Evolutionary conservation across 805 yeast genomes (phyloP).

Genomic region (Cyberlindnera suaveolens): DNA sequence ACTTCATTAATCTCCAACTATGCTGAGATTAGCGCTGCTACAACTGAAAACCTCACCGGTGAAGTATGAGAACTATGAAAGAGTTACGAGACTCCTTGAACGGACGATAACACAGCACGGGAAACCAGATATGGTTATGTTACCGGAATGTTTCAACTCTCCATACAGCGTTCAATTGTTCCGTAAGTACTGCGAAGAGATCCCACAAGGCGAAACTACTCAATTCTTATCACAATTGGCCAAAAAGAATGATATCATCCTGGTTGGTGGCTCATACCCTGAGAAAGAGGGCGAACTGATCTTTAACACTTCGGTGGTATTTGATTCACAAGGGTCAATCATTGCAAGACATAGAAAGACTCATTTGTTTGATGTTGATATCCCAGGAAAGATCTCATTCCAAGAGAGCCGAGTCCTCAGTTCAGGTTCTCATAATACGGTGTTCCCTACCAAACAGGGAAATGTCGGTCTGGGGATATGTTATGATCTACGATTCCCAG

Average conservation of each 20-base stretch:
- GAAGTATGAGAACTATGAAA: slow-evolving; percentile 70
- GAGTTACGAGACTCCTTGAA: slow-evolving; percentile 56
- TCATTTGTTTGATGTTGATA: slow-evolving; percentile 33
- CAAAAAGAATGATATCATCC: slow-evolving; percentile 48
- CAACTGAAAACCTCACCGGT: slow-evolving; percentile 71
- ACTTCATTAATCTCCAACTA: background rate
- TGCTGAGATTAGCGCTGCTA: slow-evolving; percentile 52
- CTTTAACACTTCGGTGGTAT: slow-evolving; percentile 72
- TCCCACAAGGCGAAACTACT: slow-evolving; percentile 68
- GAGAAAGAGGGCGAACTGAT: slow-evolving; percentile 51
- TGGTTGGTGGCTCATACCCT: slow-evolving; percentile 92
- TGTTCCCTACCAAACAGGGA: slow-evolving; percentile 35
- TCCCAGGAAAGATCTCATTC: slow-evolving; percentile 86
- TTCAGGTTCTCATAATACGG: slow-evolving; percentile 10
- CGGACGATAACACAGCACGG: slow-evolving; percentile 53
- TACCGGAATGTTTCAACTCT: slow-evolving; percentile 51
- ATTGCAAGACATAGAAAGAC: slow-evolving; percentile 36
- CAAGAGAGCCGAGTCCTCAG: slow-evolving; percentile 45
- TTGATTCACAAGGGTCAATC: slow-evolving; percentile 63
- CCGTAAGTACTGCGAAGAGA: slow-evolving; percentile 74
- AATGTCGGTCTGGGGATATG: slow-evolving; percentile 90
- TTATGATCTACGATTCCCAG: slow-evolving; percentile 78
- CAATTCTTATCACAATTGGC: slow-evolving; percentile 60
- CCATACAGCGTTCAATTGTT: slow-evolving; percentile 87
- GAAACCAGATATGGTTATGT: slow-evolving; percentile 67